These are phyloP conservation scores for Pleurotus pulmonarius DNA, from an alignment of 768 basidiomycete genomes.

Conservation along the genomic window DNA sequence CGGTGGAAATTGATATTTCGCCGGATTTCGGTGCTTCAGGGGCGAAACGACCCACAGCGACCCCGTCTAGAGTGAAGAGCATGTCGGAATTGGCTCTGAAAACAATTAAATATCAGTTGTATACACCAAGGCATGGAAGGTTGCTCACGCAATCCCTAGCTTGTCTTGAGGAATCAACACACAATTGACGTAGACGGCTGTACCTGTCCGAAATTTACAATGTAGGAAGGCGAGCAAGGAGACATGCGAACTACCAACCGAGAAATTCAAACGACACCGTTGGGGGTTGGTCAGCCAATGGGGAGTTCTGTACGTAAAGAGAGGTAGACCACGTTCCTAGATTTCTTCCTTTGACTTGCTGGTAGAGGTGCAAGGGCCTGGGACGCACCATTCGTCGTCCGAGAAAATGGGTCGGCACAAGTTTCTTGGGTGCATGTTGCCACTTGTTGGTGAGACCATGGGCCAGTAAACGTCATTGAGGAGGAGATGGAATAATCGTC, in stretches of 20 bases:
- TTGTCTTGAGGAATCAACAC: neutral
- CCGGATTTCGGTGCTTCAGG: neutral
- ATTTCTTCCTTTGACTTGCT: neutral
- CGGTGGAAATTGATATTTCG: neutral
- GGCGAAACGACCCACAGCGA: neutral
- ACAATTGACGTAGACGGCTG: neutral
- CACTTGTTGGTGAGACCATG: no score
- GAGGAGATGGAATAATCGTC: no score
- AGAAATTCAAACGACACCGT: neutral
- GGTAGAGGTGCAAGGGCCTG: no score
- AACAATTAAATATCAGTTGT: neutral
- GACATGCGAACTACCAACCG: neutral
- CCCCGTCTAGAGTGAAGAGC: neutral
- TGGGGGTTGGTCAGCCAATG: neutral
- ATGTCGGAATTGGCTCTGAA: neutral
- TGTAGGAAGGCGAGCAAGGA: no score
- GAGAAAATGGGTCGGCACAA: no score
- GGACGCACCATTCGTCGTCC: no score
- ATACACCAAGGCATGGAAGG: neutral
- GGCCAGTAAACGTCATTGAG: no score
- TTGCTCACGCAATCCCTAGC: neutral
- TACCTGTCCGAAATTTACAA: neutral
- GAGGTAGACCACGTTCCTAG: neutral
- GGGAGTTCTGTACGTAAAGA: neutral
- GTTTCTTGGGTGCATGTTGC: no score